Conservation (phyloP, 768 basidiomycete species). For the Auricularia heimuer region DNA sequence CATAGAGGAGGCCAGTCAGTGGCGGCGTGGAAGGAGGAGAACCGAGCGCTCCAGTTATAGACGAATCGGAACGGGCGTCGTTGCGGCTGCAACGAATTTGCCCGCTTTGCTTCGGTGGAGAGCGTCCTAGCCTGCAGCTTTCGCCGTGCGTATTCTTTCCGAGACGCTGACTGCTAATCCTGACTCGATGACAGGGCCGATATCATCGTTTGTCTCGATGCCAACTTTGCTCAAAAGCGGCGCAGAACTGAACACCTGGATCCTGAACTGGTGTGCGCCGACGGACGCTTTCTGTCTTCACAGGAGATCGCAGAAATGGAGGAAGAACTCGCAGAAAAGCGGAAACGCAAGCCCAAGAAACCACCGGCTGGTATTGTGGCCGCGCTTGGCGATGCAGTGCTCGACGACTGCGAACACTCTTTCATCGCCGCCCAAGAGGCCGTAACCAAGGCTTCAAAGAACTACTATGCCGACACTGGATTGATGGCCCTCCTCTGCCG, state of each 20-base stretch:
- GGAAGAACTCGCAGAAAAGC: neutral
- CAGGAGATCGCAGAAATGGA: neutral
- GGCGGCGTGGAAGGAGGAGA: too few species aligned
- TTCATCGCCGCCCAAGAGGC: conserved; percentile 9
- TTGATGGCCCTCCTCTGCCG: conserved; percentile 7
- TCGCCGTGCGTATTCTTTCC: neutral
- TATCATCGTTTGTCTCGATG: conserved; percentile 6
- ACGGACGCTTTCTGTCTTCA: neutral
- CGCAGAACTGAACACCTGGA: neutral
- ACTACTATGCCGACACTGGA: conserved; percentile 8
- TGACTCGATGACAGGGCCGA: neutral
- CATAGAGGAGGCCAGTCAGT: too few species aligned
- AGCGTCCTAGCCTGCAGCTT: neutral
- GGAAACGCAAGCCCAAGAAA: neutral
- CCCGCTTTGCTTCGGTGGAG: conserved; percentile 4
- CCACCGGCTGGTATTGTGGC: neutral
- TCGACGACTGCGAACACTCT: conserved; percentile 6
- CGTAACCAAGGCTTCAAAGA: conserved; percentile 2
- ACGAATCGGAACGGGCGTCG: neutral
- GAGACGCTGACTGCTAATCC: neutral
- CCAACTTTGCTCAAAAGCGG: conserved; percentile 4
- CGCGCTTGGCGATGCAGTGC: neutral
- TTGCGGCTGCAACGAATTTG: neutral
- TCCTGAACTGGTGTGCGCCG: neutral
- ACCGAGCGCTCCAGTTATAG: neutral